These are phyloP conservation scores for Spathaspora passalidarum DNA, from an alignment of 805 yeast species.

Conservation along the genomic window DNA sequence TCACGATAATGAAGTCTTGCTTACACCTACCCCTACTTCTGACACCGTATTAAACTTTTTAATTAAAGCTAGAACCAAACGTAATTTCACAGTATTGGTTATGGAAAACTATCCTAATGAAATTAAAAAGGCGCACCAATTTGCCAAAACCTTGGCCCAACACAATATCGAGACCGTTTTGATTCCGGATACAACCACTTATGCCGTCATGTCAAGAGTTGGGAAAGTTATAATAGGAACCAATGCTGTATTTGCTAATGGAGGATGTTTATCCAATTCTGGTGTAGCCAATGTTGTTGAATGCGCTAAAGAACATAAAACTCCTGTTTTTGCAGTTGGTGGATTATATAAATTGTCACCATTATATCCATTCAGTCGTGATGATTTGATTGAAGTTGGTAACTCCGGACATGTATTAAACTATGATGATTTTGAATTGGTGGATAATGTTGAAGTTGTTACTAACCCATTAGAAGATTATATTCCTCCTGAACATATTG, in stretches of 20 bases:
- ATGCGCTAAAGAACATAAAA: constrained; percentile 90
- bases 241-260: constrained; percentile 90
- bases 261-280: constrained; percentile 85
- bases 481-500: constrained; percentile 90
- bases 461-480: constrained; percentile 89
- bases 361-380: constrained; percentile 83
- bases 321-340: constrained; percentile 96
- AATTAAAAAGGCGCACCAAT: constrained; percentile 68
- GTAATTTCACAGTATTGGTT: constrained; percentile 88
- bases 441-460: constrained; percentile 69
- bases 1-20: constrained; percentile 81
- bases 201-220: constrained; percentile 95
- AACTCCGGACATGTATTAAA: constrained; percentile 86
- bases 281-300: constrained; percentile 94
- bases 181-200: constrained; percentile 89
- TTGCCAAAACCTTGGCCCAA: constrained; percentile 75
- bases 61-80: constrained; percentile 79
- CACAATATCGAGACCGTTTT: constrained; percentile 87
- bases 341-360: constrained; percentile 94
- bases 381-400: constrained; percentile 83
- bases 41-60: constrained; percentile 85
- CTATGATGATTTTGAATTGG: constrained; percentile 65
- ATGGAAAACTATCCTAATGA: constrained; percentile 93
- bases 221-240: constrained; percentile 96
- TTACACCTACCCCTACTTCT: constrained; percentile 95